Evolutionary conservation across 2,329 filamentous ascomycete genomes (phyloP).

Genomic region (Ophiostoma novo-ulmi): DNA sequence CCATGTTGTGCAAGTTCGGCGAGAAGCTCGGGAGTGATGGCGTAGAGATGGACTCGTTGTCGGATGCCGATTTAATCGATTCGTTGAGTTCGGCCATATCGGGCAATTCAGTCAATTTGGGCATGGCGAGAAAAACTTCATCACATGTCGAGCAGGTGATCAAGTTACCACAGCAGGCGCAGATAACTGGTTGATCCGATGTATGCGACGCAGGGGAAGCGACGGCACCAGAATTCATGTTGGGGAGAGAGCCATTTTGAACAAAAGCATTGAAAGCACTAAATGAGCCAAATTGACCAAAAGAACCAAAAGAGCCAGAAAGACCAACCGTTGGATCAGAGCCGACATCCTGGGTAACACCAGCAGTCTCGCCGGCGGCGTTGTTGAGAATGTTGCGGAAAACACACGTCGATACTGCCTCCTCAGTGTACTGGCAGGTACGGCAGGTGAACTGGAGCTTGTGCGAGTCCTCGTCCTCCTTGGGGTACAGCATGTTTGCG

Average conservation of each 20-base stretch:
- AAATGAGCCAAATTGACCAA: slow-evolving; percentile 20
- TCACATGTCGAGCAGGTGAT: slow-evolving; percentile 37
- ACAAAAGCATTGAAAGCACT: slow-evolving; percentile 19
- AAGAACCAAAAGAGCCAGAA: slow-evolving; percentile 40
- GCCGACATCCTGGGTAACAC: slow-evolving; percentile 94
- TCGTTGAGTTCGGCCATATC: slow-evolving; percentile 7
- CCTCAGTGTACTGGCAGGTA: slow-evolving; percentile 87
- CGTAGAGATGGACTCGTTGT: not conserved
- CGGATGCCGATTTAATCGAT: not conserved
- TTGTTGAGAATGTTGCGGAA: slow-evolving; percentile 93
- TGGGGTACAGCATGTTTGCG: slow-evolving; percentile 96
- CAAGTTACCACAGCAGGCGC: slow-evolving; percentile 44
- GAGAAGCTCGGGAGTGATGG: not conserved
- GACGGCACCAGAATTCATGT: slow-evolving; percentile 5
- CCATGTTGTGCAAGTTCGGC: not conserved
- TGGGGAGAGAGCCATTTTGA: slow-evolving; percentile 19
- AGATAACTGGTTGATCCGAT: slow-evolving; percentile 34
- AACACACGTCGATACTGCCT: slow-evolving; percentile 81
- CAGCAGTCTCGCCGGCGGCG: slow-evolving; percentile 87
- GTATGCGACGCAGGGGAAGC: not conserved
- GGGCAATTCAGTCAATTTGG: not conserved
- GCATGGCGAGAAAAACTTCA: slow-evolving; percentile 19
- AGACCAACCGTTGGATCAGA: slow-evolving; percentile 97
- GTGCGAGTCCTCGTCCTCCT: slow-evolving; percentile 80
- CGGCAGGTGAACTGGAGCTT: slow-evolving; percentile 92